Evolutionary conservation across 805 yeast genomes (phyloP), one percentile per base, ranked within the genome.

Genomic region (Metschnikowia lochheadii): DNA sequence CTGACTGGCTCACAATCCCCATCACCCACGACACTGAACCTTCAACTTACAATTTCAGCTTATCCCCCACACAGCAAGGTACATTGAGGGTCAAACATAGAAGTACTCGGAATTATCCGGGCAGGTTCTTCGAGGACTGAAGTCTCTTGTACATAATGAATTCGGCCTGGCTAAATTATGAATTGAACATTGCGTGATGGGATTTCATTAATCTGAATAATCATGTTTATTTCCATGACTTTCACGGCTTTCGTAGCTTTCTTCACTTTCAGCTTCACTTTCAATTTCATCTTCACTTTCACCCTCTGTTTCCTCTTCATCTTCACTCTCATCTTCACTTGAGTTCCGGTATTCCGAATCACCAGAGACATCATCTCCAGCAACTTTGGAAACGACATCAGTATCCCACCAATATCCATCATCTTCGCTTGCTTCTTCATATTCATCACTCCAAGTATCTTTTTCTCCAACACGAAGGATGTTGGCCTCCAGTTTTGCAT

Each of bases 391-490:
- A 4, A 5, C 23, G 7, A 23, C 34, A 26, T 35, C 35, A 14
- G 17, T 44, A 13, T 34, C 33, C 40, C 39, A 31, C 49, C 47
- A 39, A 15, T 31, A 18, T 20, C 35, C 20, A 29, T 49, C 51
- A 14, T 49, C 49, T 13, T 34, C 44, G 15, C 51, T 49, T 11
- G 13, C 18, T 15, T 49, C 42, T 13, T 33, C 46, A 23, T 33
- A 31, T 20, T 39, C 26, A 13, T 35, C 46, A 26, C 46, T 44
- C 46, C 46, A 44, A 17, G 46, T 44, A 32, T 34, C 32, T 17
- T 44, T 44, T 13, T 36, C 40, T 18, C 40, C 40, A 44, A 13
- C 18, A 15, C 15, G 45, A 20, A 17, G 6, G 3, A 21, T 20
- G 33, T 42, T 42, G 8, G 45, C 45, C 20, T 42, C 45, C 45